These are phyloP conservation scores for Calonectria ilicicola DNA, from an alignment of 2,329 filamentous ascomycete genomes.

Conservation along the genomic window DNA sequence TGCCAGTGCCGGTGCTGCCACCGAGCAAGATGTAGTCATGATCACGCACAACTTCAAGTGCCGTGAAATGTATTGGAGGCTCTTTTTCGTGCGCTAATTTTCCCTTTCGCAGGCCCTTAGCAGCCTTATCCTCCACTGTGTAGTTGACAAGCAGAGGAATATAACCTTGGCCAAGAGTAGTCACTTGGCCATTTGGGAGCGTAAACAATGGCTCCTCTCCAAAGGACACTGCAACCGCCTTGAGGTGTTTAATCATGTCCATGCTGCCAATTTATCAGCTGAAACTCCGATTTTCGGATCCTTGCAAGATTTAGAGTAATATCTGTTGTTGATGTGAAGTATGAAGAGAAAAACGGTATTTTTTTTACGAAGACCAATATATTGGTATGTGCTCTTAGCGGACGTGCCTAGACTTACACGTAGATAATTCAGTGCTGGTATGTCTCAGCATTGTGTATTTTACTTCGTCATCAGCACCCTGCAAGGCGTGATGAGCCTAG, in stretches of 20 bases:
- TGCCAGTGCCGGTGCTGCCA: not conserved
- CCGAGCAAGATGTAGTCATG: not conserved
- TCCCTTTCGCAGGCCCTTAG: not conserved
- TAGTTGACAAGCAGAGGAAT: conserved; percentile 6
- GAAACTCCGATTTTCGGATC: not conserved
- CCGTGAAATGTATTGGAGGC: not conserved
- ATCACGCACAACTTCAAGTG: conserved; percentile 1
- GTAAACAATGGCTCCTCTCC: not conserved
- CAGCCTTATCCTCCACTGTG: not conserved
- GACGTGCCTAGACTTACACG: too few relatives aligned
- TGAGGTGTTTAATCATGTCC: not conserved
- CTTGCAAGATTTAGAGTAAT: not conserved
- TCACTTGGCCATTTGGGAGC: not conserved
- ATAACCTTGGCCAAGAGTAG: not conserved
- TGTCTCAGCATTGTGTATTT: not conserved
- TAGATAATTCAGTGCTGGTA: not conserved
- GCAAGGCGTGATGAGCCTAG: not conserved
- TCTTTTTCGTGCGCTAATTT: not conserved
- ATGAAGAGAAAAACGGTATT: not conserved
- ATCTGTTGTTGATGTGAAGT: not conserved
- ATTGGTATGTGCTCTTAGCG: not conserved
- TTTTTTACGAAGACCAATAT: not conserved
- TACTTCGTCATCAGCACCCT: not conserved
- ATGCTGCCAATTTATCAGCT: not conserved
- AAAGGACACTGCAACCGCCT: not conserved